Evolutionary conservation across 371 early-diverging fungal genomes (phyloP), one percentile per base, ranked within the genome.

Genomic region (Smittium mucronatum): DNA sequence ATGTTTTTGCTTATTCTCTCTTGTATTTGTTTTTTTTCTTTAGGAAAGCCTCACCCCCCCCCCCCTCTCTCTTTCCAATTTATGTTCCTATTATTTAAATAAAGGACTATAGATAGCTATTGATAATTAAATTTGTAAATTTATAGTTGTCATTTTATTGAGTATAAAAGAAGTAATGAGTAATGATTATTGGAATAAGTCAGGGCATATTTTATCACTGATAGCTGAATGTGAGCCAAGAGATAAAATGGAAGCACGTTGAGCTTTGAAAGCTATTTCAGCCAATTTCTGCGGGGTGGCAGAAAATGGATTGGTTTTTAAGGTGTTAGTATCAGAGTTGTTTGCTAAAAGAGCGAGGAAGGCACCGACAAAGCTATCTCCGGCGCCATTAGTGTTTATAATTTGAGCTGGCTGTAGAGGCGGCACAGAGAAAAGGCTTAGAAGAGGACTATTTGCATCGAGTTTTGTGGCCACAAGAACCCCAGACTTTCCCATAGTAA

Each of bases 401-500:
- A 81, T 34, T 2, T 17, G 25, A 15, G 28, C 36, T 21, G 70
- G 70, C 36, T 70, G 67, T 25, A 71, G 72, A 66, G 28, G 63
- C 34, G 35, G 74, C 72, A 34, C 25, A 68, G 70, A 61, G 63
- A 65, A 67, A 64, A 74, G 67, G 8, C 69, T 58, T n/a, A n/a
- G n/a, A n/a, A n/a, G n/a, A n/a, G 33, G 31, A 0, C 59, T 26
- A 16, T 47, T 36, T 16, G 2, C 17, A 0, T 67, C 66, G 57
- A 58, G 57, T 2, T 65, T 74, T 68, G 73, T 73, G 28, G 70
- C 61, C 59, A 81, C 77, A 32, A 88, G 70, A 57, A 81, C 82
- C 28, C 86, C 84, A 70, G 81, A 69, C 58, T 81, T 72, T 30
- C 86, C 87, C 34, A 88, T 70, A 73, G 87, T 83, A 64, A 87